Conservation (phyloP, 2,329 filamentous ascomycete species). For the Aspergillus brunneoviolaceus region DNA sequence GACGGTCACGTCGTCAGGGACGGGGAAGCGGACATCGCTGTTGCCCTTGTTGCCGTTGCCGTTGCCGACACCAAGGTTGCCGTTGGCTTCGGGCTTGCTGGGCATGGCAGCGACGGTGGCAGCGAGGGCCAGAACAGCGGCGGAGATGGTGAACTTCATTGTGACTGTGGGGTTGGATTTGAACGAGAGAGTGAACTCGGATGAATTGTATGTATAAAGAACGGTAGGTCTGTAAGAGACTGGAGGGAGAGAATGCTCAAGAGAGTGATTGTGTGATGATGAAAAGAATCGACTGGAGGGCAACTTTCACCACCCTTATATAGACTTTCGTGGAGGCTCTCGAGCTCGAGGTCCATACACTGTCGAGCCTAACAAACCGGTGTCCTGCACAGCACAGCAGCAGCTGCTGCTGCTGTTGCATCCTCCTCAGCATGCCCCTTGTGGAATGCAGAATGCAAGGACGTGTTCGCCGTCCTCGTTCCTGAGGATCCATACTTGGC, state of each 20-base stretch:
- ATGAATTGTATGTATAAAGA: conserved; percentile 6
- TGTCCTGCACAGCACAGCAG: conserved; percentile 1
- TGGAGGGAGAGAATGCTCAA: conserved; percentile 27
- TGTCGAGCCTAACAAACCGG: conserved; percentile 1
- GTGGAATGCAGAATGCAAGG: conserved; percentile 36
- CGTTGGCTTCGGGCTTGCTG: conserved; percentile 15
- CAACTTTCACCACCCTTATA: conserved; percentile 29
- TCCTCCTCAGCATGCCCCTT: conserved; percentile 11
- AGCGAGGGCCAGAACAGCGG: conserved; percentile 37
- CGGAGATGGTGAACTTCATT: conserved; percentile 40
- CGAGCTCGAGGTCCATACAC: conserved; percentile 13
- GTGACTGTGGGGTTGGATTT: conserved; percentile 33
- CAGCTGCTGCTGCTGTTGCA: not conserved
- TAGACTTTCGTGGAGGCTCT: conserved; percentile 30
- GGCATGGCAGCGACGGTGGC: conserved; percentile 34
- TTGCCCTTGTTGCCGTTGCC: conserved; percentile 33
- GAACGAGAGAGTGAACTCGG: conserved; percentile 26
- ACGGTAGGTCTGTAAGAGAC: conserved; percentile 16
- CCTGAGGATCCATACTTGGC: not conserved
- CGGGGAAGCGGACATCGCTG: conserved; percentile 35
- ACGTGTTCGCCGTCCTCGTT: conserved; percentile 1
- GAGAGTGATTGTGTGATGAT: conserved; percentile 35
- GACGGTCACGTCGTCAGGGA: conserved; percentile 33
- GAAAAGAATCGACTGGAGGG: conserved; percentile 11
- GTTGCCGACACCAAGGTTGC: conserved; percentile 13